Evolutionary conservation across 2,329 filamentous ascomycete species (phyloP).

Genomic region (Fusarium nodosum): DNA sequence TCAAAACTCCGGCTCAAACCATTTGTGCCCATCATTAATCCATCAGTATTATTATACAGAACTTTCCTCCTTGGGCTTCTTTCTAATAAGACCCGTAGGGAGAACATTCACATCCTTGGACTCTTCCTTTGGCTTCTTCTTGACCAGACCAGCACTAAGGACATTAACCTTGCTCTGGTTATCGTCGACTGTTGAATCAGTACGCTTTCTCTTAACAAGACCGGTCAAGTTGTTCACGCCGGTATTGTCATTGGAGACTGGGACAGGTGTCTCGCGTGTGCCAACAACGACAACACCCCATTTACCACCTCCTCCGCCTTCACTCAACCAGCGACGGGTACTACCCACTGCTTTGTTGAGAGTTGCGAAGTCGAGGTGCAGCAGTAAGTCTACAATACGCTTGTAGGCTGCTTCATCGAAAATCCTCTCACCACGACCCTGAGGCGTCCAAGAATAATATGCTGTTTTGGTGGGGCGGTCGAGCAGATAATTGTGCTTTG

Average conservation of each 20-base stretch:
- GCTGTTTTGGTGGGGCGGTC: conserved; percentile 66
- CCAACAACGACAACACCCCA: conserved; percentile 69
- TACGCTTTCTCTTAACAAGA: conserved; percentile 63
- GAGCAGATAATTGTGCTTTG: conserved; percentile 63
- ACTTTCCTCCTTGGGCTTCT: conserved; percentile 65
- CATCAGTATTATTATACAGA: conserved; percentile 11
- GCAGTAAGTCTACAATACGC: conserved; percentile 75
- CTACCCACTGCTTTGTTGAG: conserved; percentile 73
- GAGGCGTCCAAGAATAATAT: conserved; percentile 75
- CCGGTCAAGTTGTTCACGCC: conserved; percentile 63
- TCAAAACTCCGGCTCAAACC: conserved; percentile 39
- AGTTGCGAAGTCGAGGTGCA: conserved; percentile 80
- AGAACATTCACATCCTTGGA: conserved; percentile 61
- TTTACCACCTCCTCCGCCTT: conserved; percentile 68
- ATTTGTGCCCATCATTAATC: conserved; percentile 23
- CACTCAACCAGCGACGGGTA: conserved; percentile 77
- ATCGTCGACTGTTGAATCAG: conserved; percentile 45
- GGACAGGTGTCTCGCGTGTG: conserved; percentile 48
- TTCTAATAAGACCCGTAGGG: conserved; percentile 64
- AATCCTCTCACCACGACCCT: conserved; percentile 73
- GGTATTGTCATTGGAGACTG: conserved; percentile 24
- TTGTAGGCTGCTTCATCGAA: conserved; percentile 75
- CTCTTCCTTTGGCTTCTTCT: conserved; percentile 66
- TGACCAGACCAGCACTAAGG: conserved; percentile 62
- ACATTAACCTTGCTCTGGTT: conserved; percentile 58